Percentiles rank a stretch among this genome's conserved stretches.
Conservation (phyloP, 2,329 filamentous ascomycete genomes). For the Penicillium sclerotigenum region DNA sequence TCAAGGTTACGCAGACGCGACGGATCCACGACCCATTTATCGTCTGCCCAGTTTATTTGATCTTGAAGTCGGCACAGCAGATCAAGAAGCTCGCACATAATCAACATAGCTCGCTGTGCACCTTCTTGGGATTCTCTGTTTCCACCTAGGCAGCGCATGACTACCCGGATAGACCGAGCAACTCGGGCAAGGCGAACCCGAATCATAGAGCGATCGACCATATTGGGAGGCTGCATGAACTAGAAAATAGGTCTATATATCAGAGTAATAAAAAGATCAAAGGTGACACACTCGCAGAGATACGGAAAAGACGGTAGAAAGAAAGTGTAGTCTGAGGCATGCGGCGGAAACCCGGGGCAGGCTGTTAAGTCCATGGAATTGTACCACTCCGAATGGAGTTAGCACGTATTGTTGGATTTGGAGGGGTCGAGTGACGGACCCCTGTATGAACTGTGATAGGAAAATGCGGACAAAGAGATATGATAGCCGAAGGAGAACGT, state of each 20-base stretch:
- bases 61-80: conserved; percentile 25
- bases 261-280: background rate
- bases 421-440: background rate
- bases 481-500: background rate
- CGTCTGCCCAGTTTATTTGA: conserved; percentile 22
- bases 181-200: conserved; percentile 16
- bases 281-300: no score
- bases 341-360: background rate
- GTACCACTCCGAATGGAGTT: background rate
- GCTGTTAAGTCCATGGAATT: background rate
- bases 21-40: conserved; percentile 23
- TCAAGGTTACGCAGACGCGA: conserved; percentile 19
- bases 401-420: background rate
- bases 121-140: conserved; percentile 27
- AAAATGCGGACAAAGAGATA: background rate
- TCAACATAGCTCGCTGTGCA: conserved; percentile 18
- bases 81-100: conserved; percentile 26
- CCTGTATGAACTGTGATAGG: background rate
- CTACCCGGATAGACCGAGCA: conserved; percentile 18
- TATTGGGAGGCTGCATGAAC: background rate
- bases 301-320: background rate
- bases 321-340: background rate
- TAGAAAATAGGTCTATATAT: background rate
- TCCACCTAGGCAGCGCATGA: conserved; percentile 23
- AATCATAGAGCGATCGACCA: conserved; percentile 12